These are phyloP conservation scores for Durusdinium trenchii DNA, from an alignment of 73 alveolate genomes.

Conservation along the genomic window DNA sequence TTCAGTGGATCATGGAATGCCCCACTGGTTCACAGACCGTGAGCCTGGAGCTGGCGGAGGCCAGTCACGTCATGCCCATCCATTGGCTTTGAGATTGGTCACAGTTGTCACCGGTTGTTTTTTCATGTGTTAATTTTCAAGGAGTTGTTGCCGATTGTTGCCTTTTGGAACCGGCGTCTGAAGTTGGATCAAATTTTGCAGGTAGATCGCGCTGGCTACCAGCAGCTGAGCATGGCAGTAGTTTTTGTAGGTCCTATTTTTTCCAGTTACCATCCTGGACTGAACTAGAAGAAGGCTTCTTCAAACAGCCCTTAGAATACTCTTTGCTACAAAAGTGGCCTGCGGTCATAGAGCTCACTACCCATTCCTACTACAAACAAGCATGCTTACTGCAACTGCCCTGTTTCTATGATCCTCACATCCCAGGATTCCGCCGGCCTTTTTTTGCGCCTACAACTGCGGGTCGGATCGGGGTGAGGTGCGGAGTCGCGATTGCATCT, in stretches of 20 bases:
- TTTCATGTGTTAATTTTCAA: too few species aligned
- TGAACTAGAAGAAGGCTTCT: too few species aligned
- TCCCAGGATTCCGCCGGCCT: constrained; percentile 64
- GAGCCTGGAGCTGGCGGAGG: constrained; percentile 54
- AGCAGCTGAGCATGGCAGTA: neutral
- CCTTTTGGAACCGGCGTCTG: too few species aligned
- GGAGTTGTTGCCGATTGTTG: too few species aligned
- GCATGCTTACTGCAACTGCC: too few species aligned
- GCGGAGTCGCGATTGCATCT: neutral
- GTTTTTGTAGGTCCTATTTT: neutral
- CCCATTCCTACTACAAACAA: too few species aligned
- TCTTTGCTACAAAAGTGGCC: too few species aligned
- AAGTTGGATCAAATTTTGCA: neutral
- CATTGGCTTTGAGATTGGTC: neutral
- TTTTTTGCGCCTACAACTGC: constrained; percentile 74
- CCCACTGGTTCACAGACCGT: constrained; percentile 16
- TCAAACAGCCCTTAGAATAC: too few species aligned
- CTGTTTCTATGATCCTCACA: neutral
- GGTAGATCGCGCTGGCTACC: constrained; percentile 43
- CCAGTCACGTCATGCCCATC: neutral
- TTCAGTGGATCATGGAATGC: constrained; percentile 72
- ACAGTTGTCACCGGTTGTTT: too few species aligned
- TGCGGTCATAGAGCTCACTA: too few species aligned
- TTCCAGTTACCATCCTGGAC: too few species aligned
- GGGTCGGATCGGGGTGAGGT: constrained; percentile 53